These are phyloP conservation scores for Torulaspora pretoriensis DNA, from an alignment of 1,139 yeast species.

Conservation along the genomic window DNA sequence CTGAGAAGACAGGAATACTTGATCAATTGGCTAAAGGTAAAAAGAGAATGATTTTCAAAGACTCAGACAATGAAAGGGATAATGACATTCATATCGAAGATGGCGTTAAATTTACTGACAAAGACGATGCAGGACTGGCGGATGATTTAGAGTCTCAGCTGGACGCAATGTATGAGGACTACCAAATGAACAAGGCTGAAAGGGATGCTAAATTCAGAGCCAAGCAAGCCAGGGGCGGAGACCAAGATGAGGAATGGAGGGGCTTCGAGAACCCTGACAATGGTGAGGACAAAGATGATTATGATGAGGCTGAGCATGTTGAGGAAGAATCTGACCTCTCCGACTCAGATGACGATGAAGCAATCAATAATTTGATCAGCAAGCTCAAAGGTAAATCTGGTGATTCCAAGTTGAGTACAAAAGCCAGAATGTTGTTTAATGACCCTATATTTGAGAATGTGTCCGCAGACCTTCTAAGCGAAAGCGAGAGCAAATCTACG, in stretches of 20 bases:
- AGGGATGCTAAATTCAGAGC: slow-evolving; percentile 78
- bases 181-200: slow-evolving; percentile 70
- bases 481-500: slow-evolving; percentile 9
- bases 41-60: slow-evolving; percentile 65
- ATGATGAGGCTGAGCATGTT: slow-evolving; percentile 38
- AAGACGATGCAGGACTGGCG: slow-evolving; percentile 45
- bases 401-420: slow-evolving; percentile 56
- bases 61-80: slow-evolving; percentile 51
- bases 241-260: slow-evolving; percentile 79
- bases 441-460: slow-evolving; percentile 72
- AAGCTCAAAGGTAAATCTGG: slow-evolving; percentile 46
- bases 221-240: slow-evolving; percentile 75
- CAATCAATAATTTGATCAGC: slow-evolving; percentile 58
- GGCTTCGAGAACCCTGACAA: slow-evolving; percentile 57
- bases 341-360: slow-evolving; percentile 60
- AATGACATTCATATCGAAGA: slow-evolving; percentile 49
- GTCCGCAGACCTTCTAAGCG: slow-evolving; percentile 41
- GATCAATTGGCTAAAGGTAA: slow-evolving; percentile 75
- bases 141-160: slow-evolving; percentile 79
- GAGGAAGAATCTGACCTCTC: slow-evolving; percentile 35
- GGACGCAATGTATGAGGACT: slow-evolving; percentile 73
- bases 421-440: slow-evolving; percentile 73
- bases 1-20: slow-evolving; percentile 81
- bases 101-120: slow-evolving; percentile 39
- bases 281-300: slow-evolving; percentile 44